Evolutionary conservation across 768 basidiomycete species (phyloP), one percentile per base, ranked within the genome.

Genomic region (Suillus sp.): DNA sequence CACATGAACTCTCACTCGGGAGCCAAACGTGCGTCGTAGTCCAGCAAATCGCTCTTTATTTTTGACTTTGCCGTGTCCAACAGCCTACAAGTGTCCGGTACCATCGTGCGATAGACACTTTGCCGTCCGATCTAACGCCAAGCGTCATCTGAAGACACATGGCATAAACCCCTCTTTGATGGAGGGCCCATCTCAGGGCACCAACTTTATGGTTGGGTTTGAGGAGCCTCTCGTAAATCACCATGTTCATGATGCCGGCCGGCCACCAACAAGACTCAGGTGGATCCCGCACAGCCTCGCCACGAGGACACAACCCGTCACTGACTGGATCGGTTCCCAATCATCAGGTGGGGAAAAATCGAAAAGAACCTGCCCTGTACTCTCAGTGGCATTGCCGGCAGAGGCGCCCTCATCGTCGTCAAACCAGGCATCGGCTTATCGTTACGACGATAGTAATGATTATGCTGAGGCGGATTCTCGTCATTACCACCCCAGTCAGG

Each of bases 71-170:
- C 34, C 62, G 60, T 66, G 67, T 62, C 45, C 5, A 4, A 59
- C 35, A 71, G 69, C 74, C 22, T 73, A 66, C 38, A 74, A 74
- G 42, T 93, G 91, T 69, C 81, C 76, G 0, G 85, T 87, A 56
- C 78, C 82, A 16, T 80, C 81, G 38, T 93, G 92, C 71, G 74
- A 78, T 35, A 88, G 89, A 70, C 82, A 80, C 4, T 93, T 93
- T 69, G 86, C 89, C 22, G 91, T 93, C 20, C 85, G 89, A 14
- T 93, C 91, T 9, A 93, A 93, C 68, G 90, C 90, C 18, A 90
- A 87, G 72, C 83, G 91, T 38, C 91, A 93, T 69, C 80, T 91
- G 42, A 87, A 89, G 51, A 92, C 89, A 1, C 91, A 93, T 67
- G 88, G 89, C 30, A 80, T 88, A 48, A 69, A 71, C 62, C 72